Conservation (phyloP, 2,329 filamentous ascomycete genomes). For the Colletotrichum simmondsii region DNA sequence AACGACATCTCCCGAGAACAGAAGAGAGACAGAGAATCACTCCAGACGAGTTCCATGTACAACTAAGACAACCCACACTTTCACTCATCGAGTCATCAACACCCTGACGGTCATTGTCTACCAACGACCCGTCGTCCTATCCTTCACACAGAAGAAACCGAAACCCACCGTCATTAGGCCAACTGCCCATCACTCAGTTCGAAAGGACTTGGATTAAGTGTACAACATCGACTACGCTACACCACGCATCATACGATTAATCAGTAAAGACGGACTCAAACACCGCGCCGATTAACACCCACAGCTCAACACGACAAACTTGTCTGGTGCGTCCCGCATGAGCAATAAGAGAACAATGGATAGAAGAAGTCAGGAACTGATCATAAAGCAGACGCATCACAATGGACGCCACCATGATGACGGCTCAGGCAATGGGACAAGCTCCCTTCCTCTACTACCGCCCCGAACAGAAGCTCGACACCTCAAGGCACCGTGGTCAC, state of each 20-base stretch:
- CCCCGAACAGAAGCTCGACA: constrained; percentile 78
- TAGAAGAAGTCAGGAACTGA: constrained; percentile 34
- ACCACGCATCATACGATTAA: constrained; percentile 11
- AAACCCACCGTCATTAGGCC: constrained; percentile 46
- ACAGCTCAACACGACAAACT: constrained; percentile 29
- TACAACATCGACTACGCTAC: constrained; percentile 38
- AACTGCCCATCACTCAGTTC: constrained; percentile 39
- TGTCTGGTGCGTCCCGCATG: constrained; percentile 44
- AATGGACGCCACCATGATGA: constrained; percentile 75
- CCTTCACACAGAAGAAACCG: constrained; percentile 43
- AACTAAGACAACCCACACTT: constrained; percentile 38
- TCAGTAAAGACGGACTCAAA: constrained; percentile 14
- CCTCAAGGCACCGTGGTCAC: constrained; percentile 76
- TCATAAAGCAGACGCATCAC: constrained; percentile 44
- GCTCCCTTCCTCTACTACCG: constrained; percentile 90
- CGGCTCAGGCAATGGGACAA: constrained; percentile 72
- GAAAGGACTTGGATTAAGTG: constrained; percentile 36
- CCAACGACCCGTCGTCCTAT: constrained; percentile 56
- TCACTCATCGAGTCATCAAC: constrained; percentile 35
- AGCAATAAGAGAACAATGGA: not conserved
- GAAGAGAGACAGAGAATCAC: constrained; percentile 27
- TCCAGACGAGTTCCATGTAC: constrained; percentile 47
- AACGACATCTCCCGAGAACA: constrained; percentile 27
- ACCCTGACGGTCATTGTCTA: constrained; percentile 32
- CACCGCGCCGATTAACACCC: constrained; percentile 27